These are phyloP conservation scores for Trichoderma cornu-damae DNA, from an alignment of 2,329 filamentous ascomycete species.

Conservation along the genomic window DNA sequence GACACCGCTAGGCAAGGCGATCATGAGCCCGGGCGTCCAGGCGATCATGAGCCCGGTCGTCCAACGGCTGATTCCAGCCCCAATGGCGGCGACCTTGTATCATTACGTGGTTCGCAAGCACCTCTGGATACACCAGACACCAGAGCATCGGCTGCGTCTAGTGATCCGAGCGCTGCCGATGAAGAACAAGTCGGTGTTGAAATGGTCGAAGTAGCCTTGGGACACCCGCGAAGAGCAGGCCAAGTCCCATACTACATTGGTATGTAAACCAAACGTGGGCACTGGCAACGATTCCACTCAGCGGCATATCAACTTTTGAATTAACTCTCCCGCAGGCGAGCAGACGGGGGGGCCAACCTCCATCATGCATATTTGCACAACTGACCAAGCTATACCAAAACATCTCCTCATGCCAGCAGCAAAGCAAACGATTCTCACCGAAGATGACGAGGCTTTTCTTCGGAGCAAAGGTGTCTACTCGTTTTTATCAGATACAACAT, in stretches of 20 bases:
- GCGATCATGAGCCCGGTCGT: neutral
- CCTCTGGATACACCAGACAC: neutral
- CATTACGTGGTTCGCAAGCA: neutral
- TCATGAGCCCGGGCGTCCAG: neutral
- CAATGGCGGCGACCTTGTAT: neutral
- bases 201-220: slow-evolving; percentile 6
- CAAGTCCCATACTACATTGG: slow-evolving; percentile 12
- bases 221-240: neutral
- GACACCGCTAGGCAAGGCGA: slow-evolving; percentile 3
- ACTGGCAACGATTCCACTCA: neutral
- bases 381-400: slow-evolving; percentile 1
- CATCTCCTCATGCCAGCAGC: slow-evolving; percentile 12
- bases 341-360: slow-evolving; percentile 9
- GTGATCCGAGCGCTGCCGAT: neutral
- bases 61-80: neutral
- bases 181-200: slow-evolving; percentile 6
- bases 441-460: slow-evolving; percentile 2
- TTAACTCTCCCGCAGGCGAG: neutral
- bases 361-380: slow-evolving; percentile 8
- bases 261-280: neutral
- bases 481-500: neutral
- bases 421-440: neutral
- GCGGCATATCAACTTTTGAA: neutral
- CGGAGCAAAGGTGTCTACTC: slow-evolving; percentile 10
- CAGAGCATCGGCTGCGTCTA: neutral